A percentile compares a stretch with the other conserved stretches of the same genome.
phyloP scores from a whole-genome alignment of 495 filamentous ascomycete species.

The Hypoxylon perforatum region DNA sequence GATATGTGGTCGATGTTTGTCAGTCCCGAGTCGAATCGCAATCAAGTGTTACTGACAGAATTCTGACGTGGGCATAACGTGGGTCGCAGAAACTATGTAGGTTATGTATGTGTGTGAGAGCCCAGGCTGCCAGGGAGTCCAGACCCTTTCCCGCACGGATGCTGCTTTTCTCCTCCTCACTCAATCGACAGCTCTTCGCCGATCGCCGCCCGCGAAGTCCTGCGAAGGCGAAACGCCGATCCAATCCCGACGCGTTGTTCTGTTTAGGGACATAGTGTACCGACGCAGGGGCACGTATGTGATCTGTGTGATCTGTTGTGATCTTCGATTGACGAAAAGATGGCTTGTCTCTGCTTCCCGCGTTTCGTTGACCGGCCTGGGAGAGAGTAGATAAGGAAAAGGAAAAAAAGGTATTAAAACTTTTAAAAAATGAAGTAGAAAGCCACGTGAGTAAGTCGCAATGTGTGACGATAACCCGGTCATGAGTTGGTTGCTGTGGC shows the following conservation, averaged over 20 bases:
- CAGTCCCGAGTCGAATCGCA: conserved; percentile 5
- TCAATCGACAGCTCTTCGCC: conserved; percentile 12
- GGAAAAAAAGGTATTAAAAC: background rate
- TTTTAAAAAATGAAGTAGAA: conserved; percentile 1
- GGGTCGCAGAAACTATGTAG: conserved; percentile 25
- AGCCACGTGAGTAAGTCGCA: conserved; percentile 36
- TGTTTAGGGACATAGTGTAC: conserved; percentile 3
- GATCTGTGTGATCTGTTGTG: too few species aligned
- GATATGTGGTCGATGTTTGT: conserved; percentile 8
- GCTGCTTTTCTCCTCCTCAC: background rate
- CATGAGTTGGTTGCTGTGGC: conserved; percentile 22
- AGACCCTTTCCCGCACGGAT: conserved; percentile 11
- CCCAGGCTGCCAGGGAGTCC: conserved; percentile 25
- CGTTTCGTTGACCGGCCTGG: conserved; percentile 12
- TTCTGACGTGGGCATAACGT: conserved; percentile 41
- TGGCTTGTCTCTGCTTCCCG: conserved; percentile 24
- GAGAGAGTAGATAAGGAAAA: conserved; percentile 2
- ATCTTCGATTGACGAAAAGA: conserved; percentile 8
- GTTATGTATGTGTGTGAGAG: too few species aligned
- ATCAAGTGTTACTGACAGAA: conserved; percentile 32
- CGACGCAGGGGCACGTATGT: conserved; percentile 3
- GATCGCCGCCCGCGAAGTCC: conserved; percentile 25
- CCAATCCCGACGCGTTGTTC: conserved; percentile 19
- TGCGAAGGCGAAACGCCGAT: conserved; percentile 1
- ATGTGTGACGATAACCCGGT: conserved; percentile 35